Evolutionary conservation across 192 early-diverging fungal species (phyloP).

Genomic region (Phlyctochytrium arcticum): DNA sequence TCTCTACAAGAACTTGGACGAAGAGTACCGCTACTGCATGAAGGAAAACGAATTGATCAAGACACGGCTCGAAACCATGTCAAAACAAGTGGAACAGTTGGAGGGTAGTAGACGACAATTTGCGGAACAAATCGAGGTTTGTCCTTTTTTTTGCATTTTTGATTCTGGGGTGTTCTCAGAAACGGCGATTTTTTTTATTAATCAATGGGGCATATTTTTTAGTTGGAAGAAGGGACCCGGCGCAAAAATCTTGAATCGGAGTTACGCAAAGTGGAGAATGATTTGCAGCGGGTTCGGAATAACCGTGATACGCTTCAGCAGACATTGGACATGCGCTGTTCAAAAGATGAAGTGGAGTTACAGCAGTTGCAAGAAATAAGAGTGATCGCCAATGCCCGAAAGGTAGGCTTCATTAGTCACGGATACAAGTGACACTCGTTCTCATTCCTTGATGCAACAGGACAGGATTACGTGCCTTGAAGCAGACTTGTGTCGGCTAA

Average conservation of each 20-base stretch:
- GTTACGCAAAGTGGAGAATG: conserved; percentile 37
- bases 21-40: conserved; percentile 26
- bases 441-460: no score
- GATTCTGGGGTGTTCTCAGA: neutral
- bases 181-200: conserved; percentile 1
- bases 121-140: conserved; percentile 38
- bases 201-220: neutral
- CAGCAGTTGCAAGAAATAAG: conserved; percentile 34
- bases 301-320: conserved; percentile 43
- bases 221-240: conserved; percentile 34
- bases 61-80: conserved; percentile 29
- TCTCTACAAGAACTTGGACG: conserved; percentile 27
- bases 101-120: conserved; percentile 33
- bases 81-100: conserved; percentile 28
- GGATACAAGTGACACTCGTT: neutral
- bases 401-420: no score
- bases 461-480: conserved; percentile 42
- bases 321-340: conserved; percentile 27
- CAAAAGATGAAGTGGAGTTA: conserved; percentile 39
- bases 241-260: conserved; percentile 42
- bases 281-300: conserved; percentile 38
- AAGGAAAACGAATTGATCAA: conserved; percentile 28
- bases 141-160: neutral
- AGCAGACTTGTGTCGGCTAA: conserved; percentile 39
- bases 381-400: conserved; percentile 35